Evolutionary conservation across 2,329 filamentous ascomycete species (phyloP).

Genomic region (Fusarium pseudocircinatum): DNA sequence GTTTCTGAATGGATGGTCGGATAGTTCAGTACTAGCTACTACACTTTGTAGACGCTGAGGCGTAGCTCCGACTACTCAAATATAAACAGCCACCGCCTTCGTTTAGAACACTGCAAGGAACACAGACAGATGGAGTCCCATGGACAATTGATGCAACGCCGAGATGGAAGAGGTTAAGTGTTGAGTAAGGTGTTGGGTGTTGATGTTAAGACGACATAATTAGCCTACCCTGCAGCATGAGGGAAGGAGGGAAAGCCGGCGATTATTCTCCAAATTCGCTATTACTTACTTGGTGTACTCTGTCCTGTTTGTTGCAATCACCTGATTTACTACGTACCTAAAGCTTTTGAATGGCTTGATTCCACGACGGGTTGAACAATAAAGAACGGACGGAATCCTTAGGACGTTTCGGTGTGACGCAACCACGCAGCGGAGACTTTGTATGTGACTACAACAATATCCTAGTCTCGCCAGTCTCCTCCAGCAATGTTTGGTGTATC

Average conservation of each 20-base stretch:
- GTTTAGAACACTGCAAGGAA: not conserved
- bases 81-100: not conserved
- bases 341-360: not conserved
- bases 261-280: not conserved
- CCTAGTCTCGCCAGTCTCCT: not conserved
- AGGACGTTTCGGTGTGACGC: slow-evolving; percentile 21
- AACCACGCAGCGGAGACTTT: not conserved
- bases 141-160: not conserved
- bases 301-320: not conserved
- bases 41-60: not conserved
- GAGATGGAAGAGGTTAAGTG: not conserved
- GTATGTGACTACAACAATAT: not conserved
- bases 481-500: not conserved
- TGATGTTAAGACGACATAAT: not conserved
- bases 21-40: not conserved
- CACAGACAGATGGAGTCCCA: too few species aligned
- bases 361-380: not conserved
- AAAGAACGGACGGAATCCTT: not conserved
- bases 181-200: not conserved
- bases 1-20: not conserved
- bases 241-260: not conserved
- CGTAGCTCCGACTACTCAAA: not conserved
- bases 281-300: not conserved
- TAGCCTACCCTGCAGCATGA: not conserved
- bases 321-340: not conserved